Evolutionary conservation across 768 basidiomycete genomes (phyloP).

Genomic region (Nevesoporus exiguus): DNA sequence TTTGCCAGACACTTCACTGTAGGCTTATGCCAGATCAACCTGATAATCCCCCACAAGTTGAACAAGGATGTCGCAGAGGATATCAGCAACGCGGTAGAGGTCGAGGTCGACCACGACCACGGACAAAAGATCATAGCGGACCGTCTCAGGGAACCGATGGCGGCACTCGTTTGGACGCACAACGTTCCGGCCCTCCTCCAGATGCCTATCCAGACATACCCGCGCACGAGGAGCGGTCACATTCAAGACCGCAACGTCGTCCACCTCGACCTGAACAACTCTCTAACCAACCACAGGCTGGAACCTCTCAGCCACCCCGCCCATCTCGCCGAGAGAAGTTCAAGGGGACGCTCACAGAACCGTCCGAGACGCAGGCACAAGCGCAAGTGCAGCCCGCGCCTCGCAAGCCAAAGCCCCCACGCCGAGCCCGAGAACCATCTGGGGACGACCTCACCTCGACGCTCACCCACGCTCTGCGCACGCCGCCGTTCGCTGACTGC

Average conservation of each 20-base stretch:
- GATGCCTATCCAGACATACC: neutral
- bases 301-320: conserved; percentile 4
- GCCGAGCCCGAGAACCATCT: conserved; percentile 9
- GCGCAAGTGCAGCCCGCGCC: neutral
- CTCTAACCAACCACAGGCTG: neutral
- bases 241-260: neutral
- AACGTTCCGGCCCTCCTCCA: neutral
- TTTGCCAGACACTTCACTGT: neutral
- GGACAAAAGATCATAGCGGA: neutral
- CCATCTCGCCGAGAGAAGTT: conserved; percentile 36
- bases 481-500: conserved; percentile 74
- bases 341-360: conserved; percentile 34
- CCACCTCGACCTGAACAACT: conserved; percentile 1
- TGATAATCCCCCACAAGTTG: neutral
- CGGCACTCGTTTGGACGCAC: neutral
- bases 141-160: neutral
- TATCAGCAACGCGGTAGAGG: conserved; percentile 2
- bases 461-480: conserved; percentile 61
- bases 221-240: neutral
- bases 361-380: conserved; percentile 2
- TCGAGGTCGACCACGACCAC: neutral
- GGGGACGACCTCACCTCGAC: conserved; percentile 72
- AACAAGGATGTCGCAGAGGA: neutral
- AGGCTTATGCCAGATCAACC: conserved; percentile 11
- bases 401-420: conserved; percentile 4